Evolutionary conservation across 208 protist genomes (phyloP).

Genomic region (Leishmania gerbilli): DNA sequence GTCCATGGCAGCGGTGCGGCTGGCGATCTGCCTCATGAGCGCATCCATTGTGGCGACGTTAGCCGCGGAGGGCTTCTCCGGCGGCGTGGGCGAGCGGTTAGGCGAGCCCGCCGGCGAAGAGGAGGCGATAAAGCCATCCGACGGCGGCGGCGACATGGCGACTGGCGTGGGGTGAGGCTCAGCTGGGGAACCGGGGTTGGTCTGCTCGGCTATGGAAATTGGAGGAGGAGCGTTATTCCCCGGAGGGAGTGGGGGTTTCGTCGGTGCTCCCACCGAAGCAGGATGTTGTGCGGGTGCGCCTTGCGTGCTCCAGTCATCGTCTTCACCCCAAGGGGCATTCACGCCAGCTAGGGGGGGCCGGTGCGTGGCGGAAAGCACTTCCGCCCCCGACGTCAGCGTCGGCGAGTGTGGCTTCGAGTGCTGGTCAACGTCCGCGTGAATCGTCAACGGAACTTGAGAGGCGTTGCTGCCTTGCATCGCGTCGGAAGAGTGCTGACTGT

Average conservation of each 20-base stretch:
- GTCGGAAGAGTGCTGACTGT: slow-evolving; percentile 1
- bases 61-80: slow-evolving; percentile 12
- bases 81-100: slow-evolving; percentile 19
- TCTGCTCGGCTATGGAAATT: neutral
- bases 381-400: slow-evolving; percentile 4
- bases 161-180: slow-evolving; percentile 22
- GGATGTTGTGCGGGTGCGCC: slow-evolving; percentile 1
- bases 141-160: neutral
- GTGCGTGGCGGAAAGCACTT: neutral
- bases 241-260: neutral
- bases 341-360: neutral
- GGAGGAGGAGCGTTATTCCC: slow-evolving; percentile 1
- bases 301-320: slow-evolving; percentile 23
- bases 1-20: slow-evolving; percentile 62
- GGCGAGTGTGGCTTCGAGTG: neutral
- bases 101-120: slow-evolving; percentile 12
- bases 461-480: slow-evolving; percentile 9
- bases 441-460: neutral
- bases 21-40: slow-evolving; percentile 62
- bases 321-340: slow-evolving; percentile 37
- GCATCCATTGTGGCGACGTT: slow-evolving; percentile 40
- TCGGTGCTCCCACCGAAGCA: neutral
- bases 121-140: slow-evolving; percentile 25
- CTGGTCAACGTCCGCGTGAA: neutral
- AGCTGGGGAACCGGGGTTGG: slow-evolving; percentile 4